phyloP scores from a whole-genome alignment of 805 yeast species.

The Teunomyces kruisii region DNA sequence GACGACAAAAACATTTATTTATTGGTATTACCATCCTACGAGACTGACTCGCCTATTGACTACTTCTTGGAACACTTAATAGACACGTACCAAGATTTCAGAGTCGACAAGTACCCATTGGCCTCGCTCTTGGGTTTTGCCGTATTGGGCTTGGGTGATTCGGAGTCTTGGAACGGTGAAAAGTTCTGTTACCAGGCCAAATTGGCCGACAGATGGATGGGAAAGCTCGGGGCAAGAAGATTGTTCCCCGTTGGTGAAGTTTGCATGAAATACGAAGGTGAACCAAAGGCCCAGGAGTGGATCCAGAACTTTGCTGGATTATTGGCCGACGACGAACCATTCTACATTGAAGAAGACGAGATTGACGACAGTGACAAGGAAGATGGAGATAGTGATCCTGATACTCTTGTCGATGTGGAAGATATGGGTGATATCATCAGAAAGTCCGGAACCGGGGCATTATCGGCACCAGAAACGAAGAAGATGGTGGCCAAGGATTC shows the following conservation, averaged over 20 bases:
- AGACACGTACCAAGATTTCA: slow-evolving; percentile 81
- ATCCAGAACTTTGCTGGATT: slow-evolving; percentile 55
- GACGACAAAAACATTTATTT: slow-evolving; percentile 55
- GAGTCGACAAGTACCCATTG: slow-evolving; percentile 82
- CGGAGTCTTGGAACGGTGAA: slow-evolving; percentile 73
- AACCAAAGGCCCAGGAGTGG: slow-evolving; percentile 65
- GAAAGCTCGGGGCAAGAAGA: slow-evolving; percentile 84
- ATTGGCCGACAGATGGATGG: slow-evolving; percentile 69
- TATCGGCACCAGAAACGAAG: slow-evolving; percentile 37
- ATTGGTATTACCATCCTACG: slow-evolving; percentile 84
- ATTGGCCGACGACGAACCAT: slow-evolving; percentile 70
- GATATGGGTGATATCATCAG: slow-evolving; percentile 72
- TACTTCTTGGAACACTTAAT: slow-evolving; percentile 76
- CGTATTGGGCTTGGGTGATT: slow-evolving; percentile 85
- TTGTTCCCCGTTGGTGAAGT: slow-evolving; percentile 80
- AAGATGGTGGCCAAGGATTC: slow-evolving; percentile 89
- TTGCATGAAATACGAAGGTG: slow-evolving; percentile 74
- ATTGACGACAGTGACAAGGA: slow-evolving; percentile 52
- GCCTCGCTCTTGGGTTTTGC: slow-evolving; percentile 71
- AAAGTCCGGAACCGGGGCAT: slow-evolving; percentile 26
- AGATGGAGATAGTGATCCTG: slow-evolving; percentile 33
- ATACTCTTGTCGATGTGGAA: slow-evolving; percentile 72
- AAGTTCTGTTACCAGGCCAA: slow-evolving; percentile 86
- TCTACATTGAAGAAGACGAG: slow-evolving; percentile 57
- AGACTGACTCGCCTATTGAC: slow-evolving; percentile 89